Conservation (phyloP, 345 rosid species). For the Populus euphratica region DNA sequence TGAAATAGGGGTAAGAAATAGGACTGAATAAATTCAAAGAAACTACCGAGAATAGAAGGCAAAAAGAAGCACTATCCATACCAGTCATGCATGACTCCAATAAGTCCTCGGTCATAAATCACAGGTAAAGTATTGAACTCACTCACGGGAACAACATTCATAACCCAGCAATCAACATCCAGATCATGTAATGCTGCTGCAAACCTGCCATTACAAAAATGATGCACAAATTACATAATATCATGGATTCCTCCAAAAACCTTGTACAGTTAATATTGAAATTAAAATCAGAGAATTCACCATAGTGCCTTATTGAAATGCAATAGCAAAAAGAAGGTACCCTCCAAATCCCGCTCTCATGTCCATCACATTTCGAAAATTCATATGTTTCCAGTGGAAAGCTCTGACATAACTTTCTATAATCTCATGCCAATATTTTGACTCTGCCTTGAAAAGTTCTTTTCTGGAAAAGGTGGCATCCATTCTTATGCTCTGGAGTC, state of each 20-base stretch:
- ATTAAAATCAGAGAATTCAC: not conserved
- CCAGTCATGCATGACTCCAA: constrained; percentile 74
- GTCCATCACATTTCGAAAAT: constrained; percentile 56
- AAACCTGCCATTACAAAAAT: constrained; percentile 40
- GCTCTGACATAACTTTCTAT: constrained; percentile 47
- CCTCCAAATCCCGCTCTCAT: constrained; percentile 78
- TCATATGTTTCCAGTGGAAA: constrained; percentile 51
- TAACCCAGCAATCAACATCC: constrained; percentile 55
- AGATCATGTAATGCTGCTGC: constrained; percentile 58
- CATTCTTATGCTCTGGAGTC: constrained; percentile 59
- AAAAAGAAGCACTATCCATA: constrained; percentile 17
- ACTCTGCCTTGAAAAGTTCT: constrained; percentile 58
- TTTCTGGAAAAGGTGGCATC: constrained; percentile 56
- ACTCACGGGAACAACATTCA: constrained; percentile 57
- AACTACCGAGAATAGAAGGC: not conserved
- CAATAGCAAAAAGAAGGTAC: constrained; percentile 24
- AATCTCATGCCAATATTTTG: constrained; percentile 53
- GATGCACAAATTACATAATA: not conserved
- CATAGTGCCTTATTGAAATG: not conserved
- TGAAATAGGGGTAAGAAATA: not conserved
- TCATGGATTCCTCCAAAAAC: not conserved
- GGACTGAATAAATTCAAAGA: not conserved
- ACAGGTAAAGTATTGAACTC: constrained; percentile 67
- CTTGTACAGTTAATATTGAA: too few species aligned
- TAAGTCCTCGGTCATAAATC: constrained; percentile 60